These are phyloP conservation scores for Pythium monospermum DNA, from an alignment of 352 stramenopile species.

Conservation along the genomic window DNA sequence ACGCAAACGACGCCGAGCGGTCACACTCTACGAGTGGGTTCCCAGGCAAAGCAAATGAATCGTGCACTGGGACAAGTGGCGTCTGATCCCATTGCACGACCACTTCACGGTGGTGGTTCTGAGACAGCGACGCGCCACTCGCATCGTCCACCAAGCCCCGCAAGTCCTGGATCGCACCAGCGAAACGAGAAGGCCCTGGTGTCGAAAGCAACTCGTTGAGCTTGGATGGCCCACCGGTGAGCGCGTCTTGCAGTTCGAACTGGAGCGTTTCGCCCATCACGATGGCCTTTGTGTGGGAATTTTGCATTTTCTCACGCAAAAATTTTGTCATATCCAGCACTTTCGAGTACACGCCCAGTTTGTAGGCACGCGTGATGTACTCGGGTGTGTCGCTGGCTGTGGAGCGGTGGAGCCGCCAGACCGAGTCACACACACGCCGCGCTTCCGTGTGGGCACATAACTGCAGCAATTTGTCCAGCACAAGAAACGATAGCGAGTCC, in stretches of 20 bases:
- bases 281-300: slow-evolving; percentile 71
- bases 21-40: slow-evolving; percentile 56
- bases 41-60: slow-evolving; percentile 37
- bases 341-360: slow-evolving; percentile 81
- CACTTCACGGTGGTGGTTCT: slow-evolving; percentile 81
- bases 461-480: slow-evolving; percentile 74
- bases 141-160: slow-evolving; percentile 39
- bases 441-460: slow-evolving; percentile 59
- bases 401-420: slow-evolving; percentile 45
- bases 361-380: slow-evolving; percentile 74
- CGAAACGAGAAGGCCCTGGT: slow-evolving; percentile 33
- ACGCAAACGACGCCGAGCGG: slow-evolving; percentile 42
- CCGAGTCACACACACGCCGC: slow-evolving; percentile 38
- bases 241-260: slow-evolving; percentile 49
- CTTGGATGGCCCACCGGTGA: slow-evolving; percentile 33
- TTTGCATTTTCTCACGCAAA: slow-evolving; percentile 64
- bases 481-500: slow-evolving; percentile 80
- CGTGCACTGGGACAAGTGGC: slow-evolving; percentile 27
- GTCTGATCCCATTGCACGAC: slow-evolving; percentile 61
- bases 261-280: slow-evolving; percentile 48
- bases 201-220: slow-evolving; percentile 49
- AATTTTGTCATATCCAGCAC: slow-evolving; percentile 82
- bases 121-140: slow-evolving; percentile 29
- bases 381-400: slow-evolving; percentile 69
- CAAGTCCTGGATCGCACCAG: slow-evolving; percentile 21